These are phyloP conservation scores for Septoria linicola DNA, from an alignment of 2,329 filamentous ascomycete genomes.

Conservation along the genomic window DNA sequence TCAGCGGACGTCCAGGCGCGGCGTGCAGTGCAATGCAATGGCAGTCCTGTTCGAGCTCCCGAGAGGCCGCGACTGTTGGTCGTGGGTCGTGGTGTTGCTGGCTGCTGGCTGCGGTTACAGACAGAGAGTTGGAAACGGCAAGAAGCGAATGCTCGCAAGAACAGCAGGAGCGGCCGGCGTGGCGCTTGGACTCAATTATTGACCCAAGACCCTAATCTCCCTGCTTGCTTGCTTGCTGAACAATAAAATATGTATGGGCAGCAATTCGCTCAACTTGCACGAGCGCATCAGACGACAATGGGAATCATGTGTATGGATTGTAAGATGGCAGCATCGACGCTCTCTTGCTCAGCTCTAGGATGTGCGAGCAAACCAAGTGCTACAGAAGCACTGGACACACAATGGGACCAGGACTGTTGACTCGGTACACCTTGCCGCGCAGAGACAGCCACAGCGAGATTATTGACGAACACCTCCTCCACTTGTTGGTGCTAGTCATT, in stretches of 20 bases:
- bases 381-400: constrained; percentile 8
- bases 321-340: not conserved
- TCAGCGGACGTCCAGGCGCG: constrained; percentile 7
- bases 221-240: not conserved
- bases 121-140: not conserved
- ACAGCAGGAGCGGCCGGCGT: constrained; percentile 6
- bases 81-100: not conserved
- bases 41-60: not conserved
- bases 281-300: not conserved
- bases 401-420: constrained; percentile 11
- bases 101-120: constrained; percentile 1
- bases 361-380: constrained; percentile 15
- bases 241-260: not conserved
- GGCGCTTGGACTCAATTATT: not conserved
- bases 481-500: not conserved
- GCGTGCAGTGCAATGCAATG: constrained; percentile 11
- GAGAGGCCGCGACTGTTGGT: constrained; percentile 1
- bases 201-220: not conserved
- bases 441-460: constrained; percentile 5
- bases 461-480: not conserved
- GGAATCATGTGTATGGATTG: not conserved
- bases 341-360: not conserved
- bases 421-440: constrained; percentile 15
- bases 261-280: not conserved
- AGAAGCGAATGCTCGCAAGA: not conserved